These are phyloP conservation scores for Pythium volutum DNA, from an alignment of 352 stramenopile genomes.

Conservation along the genomic window DNA sequence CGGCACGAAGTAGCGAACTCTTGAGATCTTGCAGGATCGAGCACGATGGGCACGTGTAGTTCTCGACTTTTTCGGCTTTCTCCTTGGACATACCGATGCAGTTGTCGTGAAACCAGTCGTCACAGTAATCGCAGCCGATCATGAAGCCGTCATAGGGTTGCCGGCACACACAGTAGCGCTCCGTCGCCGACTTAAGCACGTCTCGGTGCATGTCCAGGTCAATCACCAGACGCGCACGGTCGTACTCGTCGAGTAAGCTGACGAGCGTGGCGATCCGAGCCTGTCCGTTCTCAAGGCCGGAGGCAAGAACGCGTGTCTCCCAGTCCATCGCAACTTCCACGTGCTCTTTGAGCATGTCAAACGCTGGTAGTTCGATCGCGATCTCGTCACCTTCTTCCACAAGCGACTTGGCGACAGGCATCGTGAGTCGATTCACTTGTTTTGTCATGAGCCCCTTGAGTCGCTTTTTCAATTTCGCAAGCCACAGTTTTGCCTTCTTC, in stretches of 20 bases:
- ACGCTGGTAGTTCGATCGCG: conserved; percentile 67
- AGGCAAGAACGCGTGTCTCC: conserved; percentile 71
- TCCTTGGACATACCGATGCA: conserved; percentile 91
- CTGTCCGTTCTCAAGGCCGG: conserved; percentile 75
- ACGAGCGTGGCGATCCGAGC: conserved; percentile 71
- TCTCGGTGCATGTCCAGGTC: conserved; percentile 87
- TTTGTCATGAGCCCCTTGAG: conserved; percentile 72
- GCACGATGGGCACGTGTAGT: conserved; percentile 94
- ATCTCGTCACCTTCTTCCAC: conserved; percentile 83
- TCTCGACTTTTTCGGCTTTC: conserved; percentile 94
- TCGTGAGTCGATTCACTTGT: conserved; percentile 56
- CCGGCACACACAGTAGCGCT: conserved; percentile 89
- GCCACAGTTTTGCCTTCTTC: conserved; percentile 77
- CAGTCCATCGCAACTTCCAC: conserved; percentile 75
- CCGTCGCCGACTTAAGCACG: conserved; percentile 90
- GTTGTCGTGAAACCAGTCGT: conserved; percentile 90
- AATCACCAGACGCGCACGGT: conserved; percentile 69
- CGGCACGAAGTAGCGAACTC: conserved; percentile 47
- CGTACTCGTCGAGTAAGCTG: conserved; percentile 76
- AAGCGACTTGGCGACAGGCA: conserved; percentile 53
- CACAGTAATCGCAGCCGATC: conserved; percentile 86
- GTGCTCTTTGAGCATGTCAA: conserved; percentile 79
- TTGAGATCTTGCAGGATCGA: conserved; percentile 88
- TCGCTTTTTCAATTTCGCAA: conserved; percentile 83
- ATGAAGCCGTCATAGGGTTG: conserved; percentile 90